Percentiles rank a stretch among this genome's conserved stretches.
These are phyloP conservation scores for Solanum bulbocastanum DNA, from an alignment of 257 asterid genomes.

Conservation along the genomic window DNA sequence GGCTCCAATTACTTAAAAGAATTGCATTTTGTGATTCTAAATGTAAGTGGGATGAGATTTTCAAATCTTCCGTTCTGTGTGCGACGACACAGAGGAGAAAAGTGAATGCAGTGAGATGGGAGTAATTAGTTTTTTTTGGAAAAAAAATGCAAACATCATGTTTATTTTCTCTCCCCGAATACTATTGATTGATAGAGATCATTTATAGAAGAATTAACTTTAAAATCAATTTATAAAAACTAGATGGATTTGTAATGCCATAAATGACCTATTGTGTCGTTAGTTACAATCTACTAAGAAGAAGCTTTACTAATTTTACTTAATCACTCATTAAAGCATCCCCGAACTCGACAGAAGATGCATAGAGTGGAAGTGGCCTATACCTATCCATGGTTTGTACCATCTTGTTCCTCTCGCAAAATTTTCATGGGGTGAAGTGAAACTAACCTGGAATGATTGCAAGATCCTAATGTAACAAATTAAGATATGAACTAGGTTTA, in stretches of 20 bases:
- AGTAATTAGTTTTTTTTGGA: not conserved
- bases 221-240: not conserved
- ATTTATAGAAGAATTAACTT: not conserved
- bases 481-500: not conserved
- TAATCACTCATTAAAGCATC: not conserved
- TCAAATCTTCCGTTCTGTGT: not conserved
- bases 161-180: not conserved
- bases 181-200: not conserved
- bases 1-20: not conserved
- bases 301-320: not conserved
- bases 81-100: not conserved
- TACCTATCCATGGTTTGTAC: not conserved
- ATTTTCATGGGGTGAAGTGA: not conserved
- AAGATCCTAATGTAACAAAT: not conserved
- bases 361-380: not conserved
- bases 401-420: not conserved
- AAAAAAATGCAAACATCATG: not conserved
- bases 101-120: not conserved
- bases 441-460: not conserved
- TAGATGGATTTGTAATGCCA: not conserved
- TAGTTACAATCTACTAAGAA: not conserved
- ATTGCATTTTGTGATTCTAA: not conserved
- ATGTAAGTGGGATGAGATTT: not conserved
- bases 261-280: not conserved
- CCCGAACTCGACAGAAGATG: not conserved